phyloP scores from a whole-genome alignment of 2,329 filamentous ascomycete genomes.

The Rutstroemia sydowiana region DNA sequence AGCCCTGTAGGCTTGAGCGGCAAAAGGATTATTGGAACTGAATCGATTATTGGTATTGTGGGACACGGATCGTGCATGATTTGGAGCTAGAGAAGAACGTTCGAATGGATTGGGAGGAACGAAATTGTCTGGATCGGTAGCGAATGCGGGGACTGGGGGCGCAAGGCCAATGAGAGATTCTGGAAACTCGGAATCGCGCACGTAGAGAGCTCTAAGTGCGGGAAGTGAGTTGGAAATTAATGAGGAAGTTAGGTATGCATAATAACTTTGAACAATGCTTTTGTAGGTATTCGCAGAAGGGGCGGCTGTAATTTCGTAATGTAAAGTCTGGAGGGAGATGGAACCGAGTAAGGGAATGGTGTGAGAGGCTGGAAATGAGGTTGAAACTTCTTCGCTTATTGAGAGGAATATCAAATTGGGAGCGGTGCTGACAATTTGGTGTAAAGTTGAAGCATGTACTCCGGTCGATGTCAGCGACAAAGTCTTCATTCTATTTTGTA shows the following conservation, averaged over 20 bases:
- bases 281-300: slow-evolving; percentile 49
- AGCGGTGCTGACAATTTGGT: slow-evolving; percentile 36
- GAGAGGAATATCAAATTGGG: slow-evolving; percentile 40
- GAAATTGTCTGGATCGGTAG: slow-evolving; percentile 29
- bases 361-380: slow-evolving; percentile 47
- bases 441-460: slow-evolving; percentile 43
- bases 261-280: slow-evolving; percentile 57
- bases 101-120: slow-evolving; percentile 19
- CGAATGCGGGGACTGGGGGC: slow-evolving; percentile 52
- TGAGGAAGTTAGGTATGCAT: slow-evolving; percentile 78
- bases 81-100: too few relatives aligned
- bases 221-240: slow-evolving; percentile 71
- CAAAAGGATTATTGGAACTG: slow-evolving; percentile 30
- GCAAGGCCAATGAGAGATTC: slow-evolving; percentile 65
- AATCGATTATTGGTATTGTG: slow-evolving; percentile 16
- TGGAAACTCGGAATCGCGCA: slow-evolving; percentile 76
- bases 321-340: slow-evolving; percentile 60
- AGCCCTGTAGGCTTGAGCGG: slow-evolving; percentile 11
- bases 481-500: slow-evolving; percentile 53
- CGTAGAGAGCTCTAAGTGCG: slow-evolving; percentile 68
- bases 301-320: slow-evolving; percentile 72
- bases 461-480: slow-evolving; percentile 68
- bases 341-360: slow-evolving; percentile 59
- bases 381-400: slow-evolving; percentile 47
- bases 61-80: slow-evolving; percentile 4